These are phyloP conservation scores for Eucalyptus tenuipes DNA, from an alignment of 345 rosid species.

Conservation along the genomic window DNA sequence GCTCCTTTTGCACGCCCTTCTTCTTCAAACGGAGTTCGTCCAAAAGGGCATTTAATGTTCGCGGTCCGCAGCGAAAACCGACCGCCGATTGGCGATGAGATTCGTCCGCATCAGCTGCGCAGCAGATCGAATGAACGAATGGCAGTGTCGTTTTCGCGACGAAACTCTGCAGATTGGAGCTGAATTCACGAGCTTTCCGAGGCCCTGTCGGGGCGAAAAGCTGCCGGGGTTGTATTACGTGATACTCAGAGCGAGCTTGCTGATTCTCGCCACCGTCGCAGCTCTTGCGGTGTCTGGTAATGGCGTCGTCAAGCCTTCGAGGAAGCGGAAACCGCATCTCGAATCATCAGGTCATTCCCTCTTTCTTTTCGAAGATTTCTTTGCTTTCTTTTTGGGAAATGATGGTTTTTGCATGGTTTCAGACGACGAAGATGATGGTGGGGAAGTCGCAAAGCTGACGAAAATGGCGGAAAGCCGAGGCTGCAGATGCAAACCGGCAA, in stretches of 20 bases:
- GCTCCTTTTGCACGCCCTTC: too few species aligned
- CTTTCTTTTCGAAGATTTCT: not conserved
- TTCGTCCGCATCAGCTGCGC: not conserved
- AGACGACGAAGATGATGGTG: not conserved
- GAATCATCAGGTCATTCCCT: not conserved
- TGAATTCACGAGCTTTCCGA: not conserved
- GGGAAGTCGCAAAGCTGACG: too few species aligned
- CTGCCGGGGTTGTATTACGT: not conserved
- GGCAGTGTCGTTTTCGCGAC: not conserved
- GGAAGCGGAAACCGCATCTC: not conserved
- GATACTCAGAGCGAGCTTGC: constrained; percentile 15
- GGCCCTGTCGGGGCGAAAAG: not conserved
- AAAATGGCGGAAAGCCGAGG: not conserved
- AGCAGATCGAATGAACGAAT: not conserved
- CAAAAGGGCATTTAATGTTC: not conserved
- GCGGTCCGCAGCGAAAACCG: not conserved
- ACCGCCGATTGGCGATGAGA: constrained; percentile 11
- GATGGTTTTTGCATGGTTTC: not conserved
- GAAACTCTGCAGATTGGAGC: not conserved
- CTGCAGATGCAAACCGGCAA: not conserved
- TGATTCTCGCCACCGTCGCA: constrained; percentile 10
- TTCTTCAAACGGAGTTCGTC: not conserved
- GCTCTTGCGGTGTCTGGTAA: constrained; percentile 1
- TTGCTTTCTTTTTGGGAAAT: not conserved
- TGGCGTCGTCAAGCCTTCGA: not conserved